Evolutionary conservation across 148 eudicot genomes (phyloP).

Genomic region (Fallopia convolvulus): DNA sequence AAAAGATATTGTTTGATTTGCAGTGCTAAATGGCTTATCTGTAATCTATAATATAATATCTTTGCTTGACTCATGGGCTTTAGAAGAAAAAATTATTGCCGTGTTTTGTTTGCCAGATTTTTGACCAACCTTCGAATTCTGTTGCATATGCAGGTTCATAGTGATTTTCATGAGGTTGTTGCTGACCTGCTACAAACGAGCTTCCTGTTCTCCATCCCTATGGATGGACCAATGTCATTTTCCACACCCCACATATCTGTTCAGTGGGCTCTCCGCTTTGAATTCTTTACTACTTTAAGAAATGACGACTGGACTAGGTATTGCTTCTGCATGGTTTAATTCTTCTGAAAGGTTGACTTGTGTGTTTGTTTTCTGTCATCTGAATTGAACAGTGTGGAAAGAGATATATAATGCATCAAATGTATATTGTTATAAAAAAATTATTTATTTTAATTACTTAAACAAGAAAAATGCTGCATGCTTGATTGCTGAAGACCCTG

Average conservation of each 20-base stretch:
- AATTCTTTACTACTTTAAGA: constrained; percentile 81
- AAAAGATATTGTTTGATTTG: background rate
- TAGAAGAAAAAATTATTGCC: background rate
- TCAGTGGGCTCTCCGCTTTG: constrained; percentile 95
- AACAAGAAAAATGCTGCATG: background rate
- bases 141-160: constrained; percentile 48
- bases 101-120: background rate
- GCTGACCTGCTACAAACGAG: constrained; percentile 94
- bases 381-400: background rate
- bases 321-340: background rate
- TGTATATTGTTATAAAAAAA: background rate
- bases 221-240: constrained; percentile 98
- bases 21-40: background rate
- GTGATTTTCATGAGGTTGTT: constrained; percentile 88
- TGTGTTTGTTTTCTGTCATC: background rate
- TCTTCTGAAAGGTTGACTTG: background rate
- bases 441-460: background rate
- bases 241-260: constrained; percentile 82
- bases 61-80: background rate
- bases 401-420: background rate
- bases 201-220: constrained; percentile 84
- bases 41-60: background rate
- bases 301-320: constrained; percentile 93
- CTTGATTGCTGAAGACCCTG: background rate
- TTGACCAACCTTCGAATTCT: background rate